phyloP scores from a whole-genome alignment of 1,284 basidiomycete species.

The Erythrobasidium hasegawianum region DNA sequence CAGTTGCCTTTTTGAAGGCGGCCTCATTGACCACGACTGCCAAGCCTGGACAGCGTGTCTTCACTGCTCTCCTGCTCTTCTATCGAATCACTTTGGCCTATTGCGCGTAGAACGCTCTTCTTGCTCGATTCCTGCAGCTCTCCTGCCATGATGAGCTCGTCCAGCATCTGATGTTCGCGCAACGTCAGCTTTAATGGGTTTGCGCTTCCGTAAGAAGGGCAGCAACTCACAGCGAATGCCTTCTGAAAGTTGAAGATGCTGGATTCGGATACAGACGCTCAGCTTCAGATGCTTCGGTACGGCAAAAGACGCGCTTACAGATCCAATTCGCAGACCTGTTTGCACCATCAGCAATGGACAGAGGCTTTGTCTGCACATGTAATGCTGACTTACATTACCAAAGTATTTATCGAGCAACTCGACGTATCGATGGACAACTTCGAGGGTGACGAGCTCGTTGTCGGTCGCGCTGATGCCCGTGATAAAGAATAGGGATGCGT shows the following conservation, averaged over 20 bases:
- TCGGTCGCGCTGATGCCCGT: slow-evolving; percentile 83
- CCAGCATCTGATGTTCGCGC: slow-evolving; percentile 71
- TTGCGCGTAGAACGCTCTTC: slow-evolving; percentile 88
- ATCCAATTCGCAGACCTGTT: slow-evolving; percentile 89
- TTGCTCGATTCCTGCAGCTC: slow-evolving; percentile 98
- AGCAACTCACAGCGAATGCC: slow-evolving; percentile 82
- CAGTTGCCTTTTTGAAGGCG: too few species aligned
- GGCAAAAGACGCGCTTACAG: slow-evolving; percentile 57
- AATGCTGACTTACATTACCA: slow-evolving; percentile 72
- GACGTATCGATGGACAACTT: slow-evolving; percentile 97
- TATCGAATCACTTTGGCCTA: slow-evolving; percentile 53
- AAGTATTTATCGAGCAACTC: slow-evolving; percentile 99
- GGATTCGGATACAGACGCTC: background rate
- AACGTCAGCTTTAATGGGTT: slow-evolving; percentile 10
- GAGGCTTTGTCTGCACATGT: too few species aligned
- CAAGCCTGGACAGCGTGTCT: slow-evolving; percentile 39
- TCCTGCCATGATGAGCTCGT: slow-evolving; percentile 95
- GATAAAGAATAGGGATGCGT: slow-evolving; percentile 97
- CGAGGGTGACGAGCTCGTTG: slow-evolving; percentile 87
- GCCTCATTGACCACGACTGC: slow-evolving; percentile 23
- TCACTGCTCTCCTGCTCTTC: slow-evolving; percentile 50
- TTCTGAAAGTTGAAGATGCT: slow-evolving; percentile 99
- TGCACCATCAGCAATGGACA: background rate
- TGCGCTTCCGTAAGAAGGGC: too few species aligned
- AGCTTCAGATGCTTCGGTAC: slow-evolving; percentile 12